Evolutionary conservation across 441 rosid species (phyloP), one percentile per base, ranked within the genome.

Genomic region (Populus hybrid): DNA sequence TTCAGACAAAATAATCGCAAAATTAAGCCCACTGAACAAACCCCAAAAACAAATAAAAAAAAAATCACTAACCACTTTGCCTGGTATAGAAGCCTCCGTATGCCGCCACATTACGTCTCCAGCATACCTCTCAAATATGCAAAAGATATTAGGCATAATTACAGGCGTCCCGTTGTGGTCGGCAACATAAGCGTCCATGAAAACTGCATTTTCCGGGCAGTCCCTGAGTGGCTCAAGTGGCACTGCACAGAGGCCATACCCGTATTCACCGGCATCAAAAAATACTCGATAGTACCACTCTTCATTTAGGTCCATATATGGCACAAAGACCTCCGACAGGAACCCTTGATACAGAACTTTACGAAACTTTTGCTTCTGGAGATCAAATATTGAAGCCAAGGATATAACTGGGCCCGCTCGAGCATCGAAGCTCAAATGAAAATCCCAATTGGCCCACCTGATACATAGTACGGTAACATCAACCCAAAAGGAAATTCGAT

Each of bases 61-160:
- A 65, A 26, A 8, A 26, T 6, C 20, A 10, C 34, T 11, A 59
- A 88, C 90, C 79, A 80, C 82, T 63, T 65, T 28, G 9, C 79
- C 76, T 1, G 91, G 87, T 35, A 87, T 83, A 64, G 46, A 73
- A 32, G 67, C 4, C 77, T 91, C 93, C 0, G 93, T 85, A 35
- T 91, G 95, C 38, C 91, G 80, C 93, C 92, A 91, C 88, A 85
- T 82, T 26, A 91, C 72, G 54, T 89, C 87, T 1, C 91, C 93
- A 2, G 90, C 86, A 77, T 89, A 75, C 23, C 82, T 79, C 69
- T 88, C 93, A 34, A 91, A 91, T 64, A 91, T 78, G 76, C 92
- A 88, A 14, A 88, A 70, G 16, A 35, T 89, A 10, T 84, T 87
- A 0, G 86, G 3, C 20, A 78, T 83, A 40, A 79, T 23, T 5